Conservation (phyloP, 2,329 filamentous ascomycete genomes). For the Diaporthe vaccinii region DNA sequence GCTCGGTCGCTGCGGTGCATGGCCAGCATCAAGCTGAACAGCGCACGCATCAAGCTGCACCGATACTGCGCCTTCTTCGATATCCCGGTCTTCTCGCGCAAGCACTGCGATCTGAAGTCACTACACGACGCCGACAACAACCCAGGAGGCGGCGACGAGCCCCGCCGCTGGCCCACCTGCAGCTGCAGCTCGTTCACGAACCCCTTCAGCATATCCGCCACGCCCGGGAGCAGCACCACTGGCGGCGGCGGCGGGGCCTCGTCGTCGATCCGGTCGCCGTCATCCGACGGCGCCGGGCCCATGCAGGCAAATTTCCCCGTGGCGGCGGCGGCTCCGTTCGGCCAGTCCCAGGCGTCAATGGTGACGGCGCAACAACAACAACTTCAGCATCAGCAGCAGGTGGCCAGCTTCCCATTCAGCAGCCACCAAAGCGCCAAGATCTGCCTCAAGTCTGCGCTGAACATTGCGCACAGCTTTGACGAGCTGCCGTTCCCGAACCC, state of each 20-base stretch:
- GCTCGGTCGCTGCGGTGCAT: conserved; percentile 60
- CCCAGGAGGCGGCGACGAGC: conserved; percentile 45
- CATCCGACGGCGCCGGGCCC: conserved; percentile 31
- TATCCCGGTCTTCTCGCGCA: conserved; percentile 61
- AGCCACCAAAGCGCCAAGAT: conserved; percentile 62
- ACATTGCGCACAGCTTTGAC: conserved; percentile 61
- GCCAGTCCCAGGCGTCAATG: not conserved
- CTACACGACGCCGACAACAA: conserved; percentile 43
- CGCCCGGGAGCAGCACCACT: conserved; percentile 2
- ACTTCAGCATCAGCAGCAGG: not conserved
- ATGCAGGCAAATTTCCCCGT: not conserved
- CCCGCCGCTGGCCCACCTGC: conserved; percentile 52
- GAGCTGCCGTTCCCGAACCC: conserved; percentile 61
- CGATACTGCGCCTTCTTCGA: conserved; percentile 66
- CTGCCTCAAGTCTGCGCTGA: conserved; percentile 62
- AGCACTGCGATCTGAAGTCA: conserved; percentile 62
- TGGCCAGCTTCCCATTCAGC: conserved; percentile 56
- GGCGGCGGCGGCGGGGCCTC: conserved; percentile 3
- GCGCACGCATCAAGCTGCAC: conserved; percentile 65
- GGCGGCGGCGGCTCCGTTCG: not conserved
- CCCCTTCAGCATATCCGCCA: conserved; percentile 46
- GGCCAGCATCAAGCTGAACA: conserved; percentile 64
- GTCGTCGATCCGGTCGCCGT: conserved; percentile 15
- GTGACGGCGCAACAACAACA: not conserved
- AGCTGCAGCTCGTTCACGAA: conserved; percentile 50